These are phyloP conservation scores for Globisporangium echinulatum DNA, from an alignment of 352 stramenopile genomes.

Conservation along the genomic window DNA sequence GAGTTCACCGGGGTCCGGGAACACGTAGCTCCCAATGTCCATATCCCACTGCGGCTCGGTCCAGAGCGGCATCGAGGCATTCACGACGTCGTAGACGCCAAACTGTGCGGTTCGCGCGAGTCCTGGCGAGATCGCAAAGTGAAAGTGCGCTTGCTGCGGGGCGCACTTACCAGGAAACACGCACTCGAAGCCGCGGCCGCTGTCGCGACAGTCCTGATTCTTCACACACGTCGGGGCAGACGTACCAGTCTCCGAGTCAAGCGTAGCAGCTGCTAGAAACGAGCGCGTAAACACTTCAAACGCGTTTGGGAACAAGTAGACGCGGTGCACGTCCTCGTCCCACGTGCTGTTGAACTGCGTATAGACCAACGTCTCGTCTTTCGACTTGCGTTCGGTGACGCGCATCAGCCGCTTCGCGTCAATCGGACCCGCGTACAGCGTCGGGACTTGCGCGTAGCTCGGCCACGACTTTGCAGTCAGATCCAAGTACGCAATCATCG, in stretches of 20 bases:
- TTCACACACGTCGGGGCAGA: constrained; percentile 35
- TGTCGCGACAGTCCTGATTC: constrained; percentile 48
- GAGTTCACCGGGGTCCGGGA: constrained; percentile 62
- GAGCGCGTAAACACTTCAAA: constrained; percentile 75
- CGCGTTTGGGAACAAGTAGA: constrained; percentile 73
- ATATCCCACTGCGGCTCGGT: constrained; percentile 59
- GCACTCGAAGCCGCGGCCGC: constrained; percentile 43
- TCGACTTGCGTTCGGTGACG: constrained; percentile 20
- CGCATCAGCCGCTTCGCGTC: constrained; percentile 42
- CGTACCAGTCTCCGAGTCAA: constrained; percentile 28
- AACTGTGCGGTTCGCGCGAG: constrained; percentile 41
- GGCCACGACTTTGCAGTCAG: constrained; percentile 36
- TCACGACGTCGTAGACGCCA: constrained; percentile 53
- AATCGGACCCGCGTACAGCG: constrained; percentile 52
- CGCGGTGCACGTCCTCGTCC: constrained; percentile 42
- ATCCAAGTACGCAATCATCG: constrained; percentile 63
- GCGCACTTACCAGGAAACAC: constrained; percentile 70
- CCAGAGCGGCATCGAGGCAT: constrained; percentile 69
- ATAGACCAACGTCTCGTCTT: constrained; percentile 24
- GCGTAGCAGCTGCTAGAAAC: constrained; percentile 58
- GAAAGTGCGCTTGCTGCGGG: constrained; percentile 56
- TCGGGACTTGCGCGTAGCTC: constrained; percentile 42
- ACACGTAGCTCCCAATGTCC: constrained; percentile 73
- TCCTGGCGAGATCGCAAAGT: constrained; percentile 68
- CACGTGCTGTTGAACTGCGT: constrained; percentile 48